Conservation (phyloP, 1,284 basidiomycete genomes). For the Mycena citricolor region DNA sequence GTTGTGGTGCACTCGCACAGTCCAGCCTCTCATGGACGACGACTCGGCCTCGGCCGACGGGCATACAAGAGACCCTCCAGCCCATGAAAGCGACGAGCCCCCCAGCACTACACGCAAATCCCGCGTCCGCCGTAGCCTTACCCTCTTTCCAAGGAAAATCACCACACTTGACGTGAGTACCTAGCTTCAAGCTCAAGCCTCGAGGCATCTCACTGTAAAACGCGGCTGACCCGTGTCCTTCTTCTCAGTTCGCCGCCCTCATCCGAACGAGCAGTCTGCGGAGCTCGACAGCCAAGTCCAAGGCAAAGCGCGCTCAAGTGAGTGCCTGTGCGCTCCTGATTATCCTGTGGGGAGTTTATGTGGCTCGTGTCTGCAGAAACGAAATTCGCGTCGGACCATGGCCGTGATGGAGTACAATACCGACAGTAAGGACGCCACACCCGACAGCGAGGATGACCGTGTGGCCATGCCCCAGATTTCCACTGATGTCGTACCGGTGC, state of each 20-base stretch:
- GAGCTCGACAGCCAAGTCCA: too few relatives aligned
- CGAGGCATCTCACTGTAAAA: conserved; percentile 22
- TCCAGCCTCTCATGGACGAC: too few relatives aligned
- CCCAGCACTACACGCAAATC: neutral
- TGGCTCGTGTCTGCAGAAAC: conserved; percentile 7
- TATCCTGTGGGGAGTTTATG: neutral
- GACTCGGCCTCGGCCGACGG: conserved; percentile 10
- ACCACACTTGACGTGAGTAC: conserved; percentile 12
- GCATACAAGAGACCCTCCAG: too few relatives aligned
- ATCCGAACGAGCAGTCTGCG: conserved; percentile 21
- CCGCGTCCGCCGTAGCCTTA: conserved; percentile 17
- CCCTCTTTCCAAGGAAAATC: conserved; percentile 12
- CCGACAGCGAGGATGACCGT: conserved; percentile 11
- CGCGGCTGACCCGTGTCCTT: conserved; percentile 18
- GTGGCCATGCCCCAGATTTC: too few relatives aligned
- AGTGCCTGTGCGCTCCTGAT: conserved; percentile 1
- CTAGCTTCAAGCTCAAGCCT: conserved; percentile 8
- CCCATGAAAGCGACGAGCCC: too few relatives aligned
- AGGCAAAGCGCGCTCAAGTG: conserved; percentile 11
- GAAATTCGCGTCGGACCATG: conserved; percentile 1
- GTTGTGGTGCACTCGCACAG: too few relatives aligned
- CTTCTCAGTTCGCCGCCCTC: conserved; percentile 16
- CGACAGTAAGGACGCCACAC: conserved; percentile 18
- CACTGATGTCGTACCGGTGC: too few relatives aligned
- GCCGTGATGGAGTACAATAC: conserved; percentile 7